Percentiles rank a stretch among this genome's conserved stretches.
phyloP scores from a whole-genome alignment of 2,329 filamentous ascomycete species.

The Pseudohalonectria lignicola region DNA sequence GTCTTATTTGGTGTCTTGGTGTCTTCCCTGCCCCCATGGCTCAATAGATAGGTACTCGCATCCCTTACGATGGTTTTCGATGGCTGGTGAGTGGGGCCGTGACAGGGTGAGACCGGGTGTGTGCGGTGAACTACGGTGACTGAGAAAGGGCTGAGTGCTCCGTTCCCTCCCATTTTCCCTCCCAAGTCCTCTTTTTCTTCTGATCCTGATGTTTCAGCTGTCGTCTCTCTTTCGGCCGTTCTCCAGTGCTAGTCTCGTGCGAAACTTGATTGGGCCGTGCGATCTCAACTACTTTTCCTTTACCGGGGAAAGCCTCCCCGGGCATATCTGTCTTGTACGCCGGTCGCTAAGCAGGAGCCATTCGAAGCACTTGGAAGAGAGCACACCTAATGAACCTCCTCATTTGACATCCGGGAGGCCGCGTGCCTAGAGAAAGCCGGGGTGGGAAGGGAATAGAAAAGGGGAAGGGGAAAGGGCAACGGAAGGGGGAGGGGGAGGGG shows the following conservation, averaged over 20 bases:
- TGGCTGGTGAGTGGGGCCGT: no score
- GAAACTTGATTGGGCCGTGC: no score
- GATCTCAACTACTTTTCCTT: no score
- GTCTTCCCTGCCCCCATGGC: neutral
- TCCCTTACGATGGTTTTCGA: no score
- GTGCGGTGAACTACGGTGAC: no score
- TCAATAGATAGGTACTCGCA: neutral
- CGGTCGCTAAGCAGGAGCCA: neutral
- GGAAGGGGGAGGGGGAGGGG: no score
- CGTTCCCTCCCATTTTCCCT: neutral
- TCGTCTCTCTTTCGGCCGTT: neutral
- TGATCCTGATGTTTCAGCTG: neutral
- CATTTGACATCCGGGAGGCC: neutral
- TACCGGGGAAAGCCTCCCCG: neutral
- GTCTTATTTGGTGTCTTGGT: neutral
- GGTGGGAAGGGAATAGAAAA: neutral
- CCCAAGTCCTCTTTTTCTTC: neutral
- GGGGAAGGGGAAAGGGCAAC: no score
- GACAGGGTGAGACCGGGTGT: no score
- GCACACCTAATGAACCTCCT: neutral
- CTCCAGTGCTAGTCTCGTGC: neutral
- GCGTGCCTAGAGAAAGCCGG: neutral
- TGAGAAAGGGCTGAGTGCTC: neutral
- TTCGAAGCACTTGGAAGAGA: neutral
- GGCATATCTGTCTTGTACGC: neutral